Conservation (phyloP, 495 filamentous ascomycete genomes). For the Clavariopsis aquatica region DNA sequence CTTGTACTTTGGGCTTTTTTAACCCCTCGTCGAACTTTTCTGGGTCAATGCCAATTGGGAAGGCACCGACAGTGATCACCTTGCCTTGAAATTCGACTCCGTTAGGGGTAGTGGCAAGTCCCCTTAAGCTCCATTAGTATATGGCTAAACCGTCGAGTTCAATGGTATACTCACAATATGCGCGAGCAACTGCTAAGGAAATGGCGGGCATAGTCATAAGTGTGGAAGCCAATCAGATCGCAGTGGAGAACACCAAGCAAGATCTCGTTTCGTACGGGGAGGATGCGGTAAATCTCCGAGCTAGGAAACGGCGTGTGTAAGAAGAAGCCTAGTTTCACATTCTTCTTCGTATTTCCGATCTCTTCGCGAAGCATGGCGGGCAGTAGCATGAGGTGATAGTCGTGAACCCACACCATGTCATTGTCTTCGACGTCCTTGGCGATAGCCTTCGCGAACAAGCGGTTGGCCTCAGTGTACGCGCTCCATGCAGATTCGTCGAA, state of each 20-base stretch:
- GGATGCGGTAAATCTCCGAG: conserved; percentile 85
- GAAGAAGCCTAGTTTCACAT: conserved; percentile 91
- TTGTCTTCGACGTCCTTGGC: conserved; percentile 71
- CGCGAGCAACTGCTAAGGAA: conserved; percentile 83
- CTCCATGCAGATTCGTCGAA: conserved; percentile 87
- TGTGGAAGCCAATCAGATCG: conserved; percentile 92
- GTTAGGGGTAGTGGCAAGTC: conserved; percentile 77
- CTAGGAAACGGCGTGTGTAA: conserved; percentile 94
- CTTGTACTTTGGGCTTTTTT: conserved; percentile 74
- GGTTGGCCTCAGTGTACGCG: conserved; percentile 84
- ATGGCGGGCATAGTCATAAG: conserved; percentile 89
- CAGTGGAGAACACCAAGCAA: conserved; percentile 77
- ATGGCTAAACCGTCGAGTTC: neutral
- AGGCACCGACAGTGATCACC: conserved; percentile 73
- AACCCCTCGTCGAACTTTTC: conserved; percentile 90
- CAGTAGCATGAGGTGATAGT: conserved; percentile 93
- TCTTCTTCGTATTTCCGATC: conserved; percentile 65
- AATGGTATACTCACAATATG: conserved; percentile 62
- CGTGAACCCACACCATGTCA: conserved; percentile 91
- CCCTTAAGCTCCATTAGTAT: conserved; percentile 50
- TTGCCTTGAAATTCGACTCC: conserved; percentile 76
- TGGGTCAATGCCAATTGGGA: conserved; percentile 93
- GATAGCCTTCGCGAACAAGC: conserved; percentile 78
- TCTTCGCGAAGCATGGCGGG: conserved; percentile 83
- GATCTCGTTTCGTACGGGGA: conserved; percentile 83